phyloP scores from a whole-genome alignment of 805 yeast genomes.

The Babjeviella inositovora region DNA sequence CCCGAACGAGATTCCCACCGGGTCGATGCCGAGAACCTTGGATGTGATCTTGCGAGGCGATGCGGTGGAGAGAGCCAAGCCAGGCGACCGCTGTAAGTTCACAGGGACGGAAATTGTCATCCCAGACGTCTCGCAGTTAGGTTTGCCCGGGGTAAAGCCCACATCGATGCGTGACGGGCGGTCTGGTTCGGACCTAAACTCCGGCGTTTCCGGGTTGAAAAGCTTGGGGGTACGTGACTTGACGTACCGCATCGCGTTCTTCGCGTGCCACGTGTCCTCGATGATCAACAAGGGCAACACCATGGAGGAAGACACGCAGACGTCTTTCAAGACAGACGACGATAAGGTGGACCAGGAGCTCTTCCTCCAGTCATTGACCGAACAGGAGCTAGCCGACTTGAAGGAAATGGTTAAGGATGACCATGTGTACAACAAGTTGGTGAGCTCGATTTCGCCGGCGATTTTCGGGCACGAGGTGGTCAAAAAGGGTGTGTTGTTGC shows the following conservation, averaged over 20 bases:
- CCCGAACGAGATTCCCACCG: constrained; percentile 93
- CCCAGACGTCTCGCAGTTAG: constrained; percentile 88
- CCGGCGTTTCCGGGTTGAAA: constrained; percentile 81
- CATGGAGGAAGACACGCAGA: constrained; percentile 7
- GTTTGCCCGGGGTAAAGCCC: constrained; percentile 91
- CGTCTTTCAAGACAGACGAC: constrained; percentile 15
- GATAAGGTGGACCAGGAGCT: constrained; percentile 67
- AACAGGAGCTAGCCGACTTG: constrained; percentile 71
- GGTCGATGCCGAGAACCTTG: constrained; percentile 95
- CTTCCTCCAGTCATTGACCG: constrained; percentile 62
- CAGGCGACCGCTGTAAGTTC: constrained; percentile 90
- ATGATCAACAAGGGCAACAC: constrained; percentile 17
- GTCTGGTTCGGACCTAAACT: constrained; percentile 47
- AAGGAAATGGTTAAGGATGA: constrained; percentile 84
- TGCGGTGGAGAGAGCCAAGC: constrained; percentile 88
- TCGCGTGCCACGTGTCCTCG: constrained; percentile 82
- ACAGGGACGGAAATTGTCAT: constrained; percentile 91
- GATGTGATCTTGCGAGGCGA: constrained; percentile 91
- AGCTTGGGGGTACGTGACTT: constrained; percentile 90
- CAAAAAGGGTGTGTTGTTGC: constrained; percentile 81
- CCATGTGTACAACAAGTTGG: constrained; percentile 70
- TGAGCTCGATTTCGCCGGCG: constrained; percentile 85
- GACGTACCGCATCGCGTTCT: constrained; percentile 80
- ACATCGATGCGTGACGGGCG: constrained; percentile 54
- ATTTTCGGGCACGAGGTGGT: constrained; percentile 92